Evolutionary conservation across 306 rosid species (phyloP).

Genomic region (Oemleria cerasiformis): DNA sequence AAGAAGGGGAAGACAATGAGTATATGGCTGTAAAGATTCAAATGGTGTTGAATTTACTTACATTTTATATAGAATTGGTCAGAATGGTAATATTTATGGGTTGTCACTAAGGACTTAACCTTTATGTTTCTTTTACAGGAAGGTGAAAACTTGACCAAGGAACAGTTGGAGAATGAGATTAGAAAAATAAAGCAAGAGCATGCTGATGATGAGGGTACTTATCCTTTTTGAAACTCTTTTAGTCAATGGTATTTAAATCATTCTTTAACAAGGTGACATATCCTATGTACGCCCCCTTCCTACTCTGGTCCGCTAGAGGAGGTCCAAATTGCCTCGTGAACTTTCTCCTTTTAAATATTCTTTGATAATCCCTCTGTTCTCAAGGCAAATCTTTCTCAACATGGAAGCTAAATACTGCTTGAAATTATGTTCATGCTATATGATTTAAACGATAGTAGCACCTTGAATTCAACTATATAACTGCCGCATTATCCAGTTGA

Average conservation of each 20-base stretch:
- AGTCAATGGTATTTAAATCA: too few species aligned
- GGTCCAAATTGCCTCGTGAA: too few species aligned
- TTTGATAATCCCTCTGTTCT: not conserved
- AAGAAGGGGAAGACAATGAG: not conserved
- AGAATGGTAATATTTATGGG: not conserved
- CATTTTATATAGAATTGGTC: not conserved
- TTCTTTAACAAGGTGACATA: too few species aligned
- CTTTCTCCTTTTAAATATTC: not conserved
- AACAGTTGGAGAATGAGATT: constrained; percentile 76
- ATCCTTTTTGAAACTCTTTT: too few species aligned
- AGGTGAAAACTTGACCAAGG: constrained; percentile 67
- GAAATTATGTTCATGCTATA: not conserved
- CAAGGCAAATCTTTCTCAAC: not conserved
- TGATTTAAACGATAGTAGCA: not conserved
- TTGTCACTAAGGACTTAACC: not conserved
- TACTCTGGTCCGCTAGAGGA: too few species aligned
- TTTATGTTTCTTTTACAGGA: constrained; percentile 46
- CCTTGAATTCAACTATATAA: not conserved
- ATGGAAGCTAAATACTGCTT: not conserved
- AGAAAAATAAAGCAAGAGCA: constrained; percentile 80
- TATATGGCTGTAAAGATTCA: not conserved
- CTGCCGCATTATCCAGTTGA: constrained; percentile 10
- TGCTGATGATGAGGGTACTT: constrained; percentile 87
- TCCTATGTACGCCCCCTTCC: too few species aligned
- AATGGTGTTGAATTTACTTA: not conserved